phyloP scores from a whole-genome alignment of 257 asterid species.

The Penstemon davidsonii region DNA sequence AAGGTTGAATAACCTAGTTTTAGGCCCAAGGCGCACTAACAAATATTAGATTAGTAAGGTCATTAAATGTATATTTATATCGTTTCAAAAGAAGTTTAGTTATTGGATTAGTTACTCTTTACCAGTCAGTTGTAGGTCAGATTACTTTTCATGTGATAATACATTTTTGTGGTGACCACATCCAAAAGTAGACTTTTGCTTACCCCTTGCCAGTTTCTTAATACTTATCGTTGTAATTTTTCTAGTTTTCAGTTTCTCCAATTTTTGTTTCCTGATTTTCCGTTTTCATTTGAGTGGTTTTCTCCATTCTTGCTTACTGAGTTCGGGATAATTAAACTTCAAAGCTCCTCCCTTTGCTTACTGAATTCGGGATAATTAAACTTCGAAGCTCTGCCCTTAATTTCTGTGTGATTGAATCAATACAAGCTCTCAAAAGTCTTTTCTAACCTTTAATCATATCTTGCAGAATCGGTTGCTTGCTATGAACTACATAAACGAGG shows the following conservation, averaged over 20 bases:
- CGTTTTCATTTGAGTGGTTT: constrained; percentile 18
- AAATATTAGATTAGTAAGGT: no score
- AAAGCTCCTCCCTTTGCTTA: no score
- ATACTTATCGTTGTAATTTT: background rate
- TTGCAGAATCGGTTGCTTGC: constrained; percentile 98
- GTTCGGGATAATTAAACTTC: constrained; percentile 19
- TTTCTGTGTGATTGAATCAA: constrained; percentile 6
- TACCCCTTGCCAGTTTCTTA: constrained; percentile 11
- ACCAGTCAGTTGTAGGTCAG: background rate
- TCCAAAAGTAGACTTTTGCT: background rate
- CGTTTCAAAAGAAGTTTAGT: no score
- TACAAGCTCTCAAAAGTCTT: constrained; percentile 11
- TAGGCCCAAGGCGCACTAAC: background rate
- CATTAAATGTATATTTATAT: no score
- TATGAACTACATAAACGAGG: constrained; percentile 96
- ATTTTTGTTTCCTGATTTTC: background rate
- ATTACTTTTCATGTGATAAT: no score
- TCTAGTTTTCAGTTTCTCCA: background rate
- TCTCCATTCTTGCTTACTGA: constrained; percentile 17
- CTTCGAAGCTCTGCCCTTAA: background rate
- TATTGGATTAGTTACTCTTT: background rate
- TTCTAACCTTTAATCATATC: constrained; percentile 23
- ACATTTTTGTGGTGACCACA: no score
- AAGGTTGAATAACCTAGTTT: background rate
- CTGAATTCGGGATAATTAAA: no score